Base-by-base conservation (phyloP, 1,284 basidiomycete species). In the Vanrija sp. region DNA sequence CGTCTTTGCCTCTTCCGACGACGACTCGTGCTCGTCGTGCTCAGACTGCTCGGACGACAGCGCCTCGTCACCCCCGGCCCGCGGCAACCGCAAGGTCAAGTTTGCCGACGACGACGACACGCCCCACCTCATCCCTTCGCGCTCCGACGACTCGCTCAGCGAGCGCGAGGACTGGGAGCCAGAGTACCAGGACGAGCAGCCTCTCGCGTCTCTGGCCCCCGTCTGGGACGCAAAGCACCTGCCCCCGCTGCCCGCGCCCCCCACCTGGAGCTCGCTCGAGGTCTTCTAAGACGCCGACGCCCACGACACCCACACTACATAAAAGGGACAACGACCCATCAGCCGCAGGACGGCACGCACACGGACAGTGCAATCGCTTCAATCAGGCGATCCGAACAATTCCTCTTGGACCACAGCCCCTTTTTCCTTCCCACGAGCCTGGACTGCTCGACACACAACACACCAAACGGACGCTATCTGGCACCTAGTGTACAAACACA, bases 161-260 rank as follows among this genome's bases (percentile, higher is more conserved):
- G 48, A 55, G 27, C 43, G 47, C 36, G 48, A 47, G 23, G 50
- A 56, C 8, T 56, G 54, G 54, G 54, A 56, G 41, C 23, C 37
- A 2, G 49, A 44, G 31, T 14, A 45, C 15, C 15, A 45, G 44
- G 5, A 38, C 50, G 14, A 46, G 44, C 49, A 41, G 18, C 18
- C 22, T 43, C 19, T 25, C 41, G 18, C 23, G 10, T 20, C 23
- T 8, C 19, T 16, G 18, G 5, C 41, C 18, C 41, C 41, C 20
- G 23, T 23, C 12, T 43, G 41, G 41, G 41, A 43, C 41, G 20
- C 41, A 22, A 43, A 43, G 41, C 22, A 25, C 41, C 42, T 35
- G 10, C 23, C 43, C 16, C 42, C 49, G n/a, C 36, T 50, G n/a
- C 31, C 36, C 16, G 42, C 49, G 2, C 42, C 42, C 3, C 49